Base-by-base conservation (phyloP, 2,329 filamentous ascomycete species). In the Epicoccum sorghinum region DNA sequence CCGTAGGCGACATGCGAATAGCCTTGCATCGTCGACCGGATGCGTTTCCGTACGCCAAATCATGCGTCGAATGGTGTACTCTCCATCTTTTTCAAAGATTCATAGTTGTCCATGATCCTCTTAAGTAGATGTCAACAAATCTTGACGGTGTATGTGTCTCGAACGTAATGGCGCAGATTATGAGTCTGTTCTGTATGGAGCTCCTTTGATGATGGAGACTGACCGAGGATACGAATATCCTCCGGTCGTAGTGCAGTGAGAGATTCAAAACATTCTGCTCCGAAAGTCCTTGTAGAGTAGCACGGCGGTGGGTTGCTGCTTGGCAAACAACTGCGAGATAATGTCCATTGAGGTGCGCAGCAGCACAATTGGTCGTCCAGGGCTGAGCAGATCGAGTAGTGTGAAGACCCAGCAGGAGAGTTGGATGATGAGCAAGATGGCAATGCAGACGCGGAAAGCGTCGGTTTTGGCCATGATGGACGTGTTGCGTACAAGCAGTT, bases 391-490 rank as follows among this genome's bases (percentile, higher is more conserved):
- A 39, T 73, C 68, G 44, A 70, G 64, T 0, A 74, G 57, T 1
- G 66, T 68, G 1, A 72, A 52, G 35, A 60, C 44, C 70, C 70
- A 74, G 60, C 65, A 70, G 10, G 63, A 60, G 18, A 65, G 53
- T 55, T 74, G 70, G 32, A 73, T 52, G 18, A 63, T 43, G 36
- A 73, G 65, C 9, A 74, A 67, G 37, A 72, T 53, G 33, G 60
- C 57, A 48, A 74, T 65, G 61, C 61, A 65, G 40, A 62, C 27
- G 39, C 68, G 68, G 57, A 73, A 65, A 1, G 68, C 65, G 4
- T 65, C 52, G 3, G 65, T 58, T 51, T 69, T 71, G 13, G 58
- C 39, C 69, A 70, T 72, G 38, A 13, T 59, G 55, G n/a, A 13
- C 4, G 13, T n/a, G 46, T 22, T 4, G 5, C 8, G 33, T 27